Evolutionary conservation across 2,329 filamentous ascomycete species (phyloP).

Genomic region (Aspergillus sp.): DNA sequence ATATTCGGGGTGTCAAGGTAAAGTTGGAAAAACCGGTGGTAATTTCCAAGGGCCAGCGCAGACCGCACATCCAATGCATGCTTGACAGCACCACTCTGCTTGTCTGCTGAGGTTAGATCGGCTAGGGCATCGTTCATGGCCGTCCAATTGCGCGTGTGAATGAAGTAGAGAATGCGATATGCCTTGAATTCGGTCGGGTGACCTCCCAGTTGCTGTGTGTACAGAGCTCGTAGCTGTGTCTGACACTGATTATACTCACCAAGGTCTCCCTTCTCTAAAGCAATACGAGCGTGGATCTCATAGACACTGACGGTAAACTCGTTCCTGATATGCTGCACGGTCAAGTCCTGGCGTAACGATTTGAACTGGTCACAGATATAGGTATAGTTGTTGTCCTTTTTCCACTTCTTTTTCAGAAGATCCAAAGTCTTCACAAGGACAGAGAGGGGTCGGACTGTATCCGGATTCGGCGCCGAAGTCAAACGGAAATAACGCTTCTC

Average conservation of each 20-base stretch:
- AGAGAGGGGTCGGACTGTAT: slow-evolving; percentile 79
- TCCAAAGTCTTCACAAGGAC: slow-evolving; percentile 83
- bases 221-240: slow-evolving; percentile 91
- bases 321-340: slow-evolving; percentile 94
- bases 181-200: slow-evolving; percentile 96
- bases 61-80: slow-evolving; percentile 91
- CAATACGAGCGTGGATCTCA: slow-evolving; percentile 95
- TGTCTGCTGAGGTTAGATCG: slow-evolving; percentile 98
- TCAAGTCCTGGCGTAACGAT: slow-evolving; percentile 94
- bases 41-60: slow-evolving; percentile 88
- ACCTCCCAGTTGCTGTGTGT: slow-evolving; percentile 81
- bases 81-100: slow-evolving; percentile 77
- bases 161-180: slow-evolving; percentile 99
- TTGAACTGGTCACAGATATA: slow-evolving; percentile 99
- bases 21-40: slow-evolving; percentile 95
- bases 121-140: slow-evolving; percentile 97
- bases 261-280: slow-evolving; percentile 95
- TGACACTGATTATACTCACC: slow-evolving; percentile 99
- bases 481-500: slow-evolving; percentile 96
- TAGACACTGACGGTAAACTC: slow-evolving; percentile 96
- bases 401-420: slow-evolving; percentile 91
- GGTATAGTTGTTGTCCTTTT: slow-evolving; percentile 85
- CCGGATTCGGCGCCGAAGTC: slow-evolving; percentile 83
- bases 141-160: slow-evolving; percentile 96
- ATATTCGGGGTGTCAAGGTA: slow-evolving; percentile 94